phyloP scores from a whole-genome alignment of 2,329 filamentous ascomycete genomes.

The Atkinsonella texensis region DNA sequence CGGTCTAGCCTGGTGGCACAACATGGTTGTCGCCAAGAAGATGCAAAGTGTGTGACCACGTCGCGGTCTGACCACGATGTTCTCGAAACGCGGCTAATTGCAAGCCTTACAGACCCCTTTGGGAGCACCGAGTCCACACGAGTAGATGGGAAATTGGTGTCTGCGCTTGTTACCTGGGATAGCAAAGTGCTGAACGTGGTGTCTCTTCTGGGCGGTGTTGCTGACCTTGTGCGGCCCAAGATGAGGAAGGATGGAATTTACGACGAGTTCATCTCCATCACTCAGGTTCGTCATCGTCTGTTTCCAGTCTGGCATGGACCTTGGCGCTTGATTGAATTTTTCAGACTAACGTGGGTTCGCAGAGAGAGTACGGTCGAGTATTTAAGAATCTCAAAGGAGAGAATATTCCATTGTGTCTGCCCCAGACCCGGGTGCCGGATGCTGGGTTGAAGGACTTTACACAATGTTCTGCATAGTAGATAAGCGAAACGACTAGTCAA shows the following conservation, averaged over 20 bases:
- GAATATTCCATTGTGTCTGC: conserved; percentile 17
- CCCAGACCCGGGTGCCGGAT: conserved; percentile 13
- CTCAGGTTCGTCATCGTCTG: conserved; percentile 10
- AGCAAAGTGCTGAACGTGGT: conserved; percentile 30
- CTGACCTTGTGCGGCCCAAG: conserved; percentile 23
- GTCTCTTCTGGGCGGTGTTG: conserved; percentile 25
- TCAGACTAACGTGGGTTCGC: neutral
- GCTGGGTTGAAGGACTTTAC: conserved; percentile 17
- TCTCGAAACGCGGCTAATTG: neutral
- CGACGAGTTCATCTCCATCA: conserved; percentile 21
- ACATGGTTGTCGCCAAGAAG: conserved; percentile 28
- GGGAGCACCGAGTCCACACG: conserved; percentile 27
- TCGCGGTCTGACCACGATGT: neutral
- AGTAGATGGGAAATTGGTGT: conserved; percentile 25
- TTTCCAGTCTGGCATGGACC: too few species aligned
- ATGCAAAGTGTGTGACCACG: conserved; percentile 27
- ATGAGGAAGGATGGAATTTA: conserved; percentile 27
- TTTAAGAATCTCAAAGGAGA: conserved; percentile 19
- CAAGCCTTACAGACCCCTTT: conserved; percentile 20
- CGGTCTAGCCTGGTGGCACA: conserved; percentile 30
- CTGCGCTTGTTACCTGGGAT: conserved; percentile 30
- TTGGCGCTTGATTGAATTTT: too few species aligned
- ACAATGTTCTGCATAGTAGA: neutral
- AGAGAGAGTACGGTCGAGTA: conserved; percentile 19
- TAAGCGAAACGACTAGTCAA: neutral